A percentile compares a stretch with the other conserved stretches of the same genome.
Evolutionary conservation across 306 rosid genomes (phyloP).

Genomic region (Cyamopsis tetragonoloba): DNA sequence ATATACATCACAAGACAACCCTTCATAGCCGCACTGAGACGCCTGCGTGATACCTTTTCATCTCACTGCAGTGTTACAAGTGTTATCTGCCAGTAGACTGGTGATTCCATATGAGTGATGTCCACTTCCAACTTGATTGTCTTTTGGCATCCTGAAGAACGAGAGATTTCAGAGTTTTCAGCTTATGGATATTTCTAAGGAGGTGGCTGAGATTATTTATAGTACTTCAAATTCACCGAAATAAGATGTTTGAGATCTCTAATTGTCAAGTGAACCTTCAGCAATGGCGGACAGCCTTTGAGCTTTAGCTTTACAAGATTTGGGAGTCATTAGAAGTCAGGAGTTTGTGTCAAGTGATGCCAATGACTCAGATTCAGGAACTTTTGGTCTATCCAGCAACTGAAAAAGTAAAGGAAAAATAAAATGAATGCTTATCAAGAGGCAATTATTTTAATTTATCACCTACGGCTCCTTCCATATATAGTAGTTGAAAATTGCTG

Average conservation of each 20-base stretch:
- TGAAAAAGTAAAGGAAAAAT: not conserved
- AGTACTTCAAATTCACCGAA: not conserved
- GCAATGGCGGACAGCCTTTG: not conserved
- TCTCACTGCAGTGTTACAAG: constrained; percentile 8
- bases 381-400: not conserved
- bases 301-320: constrained; percentile 1
- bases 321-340: not conserved
- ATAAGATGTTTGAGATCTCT: constrained; percentile 7
- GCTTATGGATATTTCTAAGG: not conserved
- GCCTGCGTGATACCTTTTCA: not conserved
- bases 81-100: not conserved
- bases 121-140: constrained; percentile 6
- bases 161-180: constrained; percentile 6
- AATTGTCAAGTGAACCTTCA: not conserved
- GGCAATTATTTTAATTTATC: not conserved
- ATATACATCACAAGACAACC: not conserved
- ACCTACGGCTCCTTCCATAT: constrained; percentile 2
- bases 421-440: not conserved
- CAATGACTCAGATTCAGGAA: constrained; percentile 14
- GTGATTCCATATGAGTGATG: constrained; percentile 3
- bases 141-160: not conserved
- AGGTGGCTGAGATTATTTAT: constrained; percentile 2
- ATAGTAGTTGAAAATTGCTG: not conserved
- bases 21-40: not conserved
- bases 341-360: constrained; percentile 3